Percentiles rank a stretch among this genome's conserved stretches.
These are phyloP conservation scores for Lachancea meyersii DNA, from an alignment of 805 yeast species.

Conservation along the genomic window DNA sequence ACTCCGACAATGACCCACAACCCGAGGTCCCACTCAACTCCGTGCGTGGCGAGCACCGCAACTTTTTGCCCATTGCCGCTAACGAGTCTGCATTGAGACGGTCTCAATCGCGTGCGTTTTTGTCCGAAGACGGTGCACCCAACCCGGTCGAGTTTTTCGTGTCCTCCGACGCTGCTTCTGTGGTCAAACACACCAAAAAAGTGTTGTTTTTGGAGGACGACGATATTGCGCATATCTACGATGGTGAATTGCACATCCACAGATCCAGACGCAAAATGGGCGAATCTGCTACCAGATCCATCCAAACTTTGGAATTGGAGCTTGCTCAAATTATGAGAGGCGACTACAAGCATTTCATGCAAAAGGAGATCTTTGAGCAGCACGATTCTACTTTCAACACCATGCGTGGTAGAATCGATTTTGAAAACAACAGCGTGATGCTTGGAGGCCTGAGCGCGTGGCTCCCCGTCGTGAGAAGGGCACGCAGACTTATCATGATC, in stretches of 20 bases:
- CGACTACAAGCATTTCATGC: constrained; percentile 93
- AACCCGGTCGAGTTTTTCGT: constrained; percentile 93
- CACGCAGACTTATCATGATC: constrained; percentile 93
- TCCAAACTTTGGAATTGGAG: constrained; percentile 95
- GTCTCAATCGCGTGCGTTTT: constrained; percentile 93
- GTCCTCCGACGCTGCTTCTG: constrained; percentile 96
- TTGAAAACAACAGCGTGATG: constrained; percentile 65
- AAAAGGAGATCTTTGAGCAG: constrained; percentile 96
- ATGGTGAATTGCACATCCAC: constrained; percentile 97
- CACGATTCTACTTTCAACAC: constrained; percentile 98
- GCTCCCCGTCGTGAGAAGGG: constrained; percentile 84
- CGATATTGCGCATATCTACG: constrained; percentile 96
- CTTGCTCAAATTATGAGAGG: constrained; percentile 98
- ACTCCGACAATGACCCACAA: constrained; percentile 36
- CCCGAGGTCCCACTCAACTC: constrained; percentile 29
- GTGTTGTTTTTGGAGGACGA: constrained; percentile 95
- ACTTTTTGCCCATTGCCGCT: constrained; percentile 48
- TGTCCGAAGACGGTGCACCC: constrained; percentile 88
- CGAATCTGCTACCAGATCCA: constrained; percentile 89
- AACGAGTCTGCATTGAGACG: constrained; percentile 60
- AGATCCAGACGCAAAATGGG: constrained; percentile 85
- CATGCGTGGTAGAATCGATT: constrained; percentile 98
- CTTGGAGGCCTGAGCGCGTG: constrained; percentile 86
- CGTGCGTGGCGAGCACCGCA: constrained; percentile 19
- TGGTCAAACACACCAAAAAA: constrained; percentile 93